Base-by-base conservation (phyloP, 1,284 basidiomycete species). In the Pyrrhoderma noxium region DNA sequence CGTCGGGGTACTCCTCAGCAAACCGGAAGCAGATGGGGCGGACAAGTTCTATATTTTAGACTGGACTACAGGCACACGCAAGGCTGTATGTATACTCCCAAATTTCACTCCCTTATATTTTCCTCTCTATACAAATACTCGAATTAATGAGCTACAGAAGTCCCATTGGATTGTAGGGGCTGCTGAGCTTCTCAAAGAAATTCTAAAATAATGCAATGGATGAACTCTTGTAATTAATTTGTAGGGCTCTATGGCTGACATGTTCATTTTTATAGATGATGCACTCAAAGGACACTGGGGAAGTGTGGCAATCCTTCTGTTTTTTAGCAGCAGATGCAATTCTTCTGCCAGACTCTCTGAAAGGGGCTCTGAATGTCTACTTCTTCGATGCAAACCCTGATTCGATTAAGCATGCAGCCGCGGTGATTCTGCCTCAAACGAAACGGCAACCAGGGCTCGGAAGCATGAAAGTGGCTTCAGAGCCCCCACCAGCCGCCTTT, bases 281-380 rank as follows among this genome's bases (percentile, higher is more conserved):
- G 47, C 25, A 36, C 8, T 22, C 37, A 7, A 18, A 31, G 35
- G 42, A 34, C 3, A 41, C 21, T 16, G n/a, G 21, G 18, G 48
- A 47, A n/a, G 13, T n/a, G 5, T 54, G 53, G 53, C 43, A 54
- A 36, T 34, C 53, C 27, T 50, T 54, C 25, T 54, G 53, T 35
- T 54, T 54, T 47, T 7, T 54, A 21, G 43, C 49, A 3, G 7
- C n/a, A 9, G 45, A 51, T 44, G 50, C 53, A 39, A 37, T 54
- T 14, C 43, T 54, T 27, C 27, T 54, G 11, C 49, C 53, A 13
- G 43, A 51, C 37, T 11, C 53, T 22, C 19, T n/a, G n/a, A 23
- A 38, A 9, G 49, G 49, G 35, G 9, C 34, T 3, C 43, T 54
- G 13, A 51, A 51, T 25, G 18, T 54, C n/a, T 54, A 21, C 19